Base-by-base conservation (phyloP, 2,329 filamentous ascomycete genomes). In the Alternaria triticimaculans region DNA sequence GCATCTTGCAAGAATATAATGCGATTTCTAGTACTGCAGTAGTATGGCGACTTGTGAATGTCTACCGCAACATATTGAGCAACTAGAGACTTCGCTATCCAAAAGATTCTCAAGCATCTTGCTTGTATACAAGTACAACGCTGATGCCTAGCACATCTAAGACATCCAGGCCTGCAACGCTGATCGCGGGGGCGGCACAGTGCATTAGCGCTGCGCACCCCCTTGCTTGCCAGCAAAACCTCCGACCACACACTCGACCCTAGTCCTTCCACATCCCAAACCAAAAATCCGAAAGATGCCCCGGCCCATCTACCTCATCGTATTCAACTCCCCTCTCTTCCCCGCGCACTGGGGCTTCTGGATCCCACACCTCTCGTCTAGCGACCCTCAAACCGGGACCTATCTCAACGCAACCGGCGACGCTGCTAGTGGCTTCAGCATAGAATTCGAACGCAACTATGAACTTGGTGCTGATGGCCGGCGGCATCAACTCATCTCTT, bases 291-390 rank as follows among this genome's bases (percentile, higher is more conserved):
- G 6, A 12, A 14, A 30, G 0, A 69, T 70, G 65, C 30, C 65
- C 41, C 67, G 67, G 6, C 57, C 68, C n/a, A 51, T 74, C 23
- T 66, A 69, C 41, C 58, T 74, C 25, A 25, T 72, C 15, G 43
- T 74, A 2, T 74, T 64, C 46, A 68, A 67, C 37, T 70, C 70
- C 23, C 67, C 65, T 1, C 62, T 73, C 18, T 74, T 76, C 33
- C 66, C 72, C 30, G 71, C 72, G 20, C 74, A 76, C 30, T 76
- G 69, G 71, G 62, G 53, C n/a, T 25, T 76, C 23, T 75, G 66
- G 66, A 60, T 76, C 26, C 71, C 73, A 14, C 37, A 28, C 2
- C 23, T 5, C 15, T 28, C n/a, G 10, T 33, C 25, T 8, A 48
- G 56, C 30, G 43, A 67, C 5, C 51, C 55, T 54, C 46, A 44